phyloP scores from a whole-genome alignment of 345 rosid genomes.

The Xanthoceras sorbifolium region DNA sequence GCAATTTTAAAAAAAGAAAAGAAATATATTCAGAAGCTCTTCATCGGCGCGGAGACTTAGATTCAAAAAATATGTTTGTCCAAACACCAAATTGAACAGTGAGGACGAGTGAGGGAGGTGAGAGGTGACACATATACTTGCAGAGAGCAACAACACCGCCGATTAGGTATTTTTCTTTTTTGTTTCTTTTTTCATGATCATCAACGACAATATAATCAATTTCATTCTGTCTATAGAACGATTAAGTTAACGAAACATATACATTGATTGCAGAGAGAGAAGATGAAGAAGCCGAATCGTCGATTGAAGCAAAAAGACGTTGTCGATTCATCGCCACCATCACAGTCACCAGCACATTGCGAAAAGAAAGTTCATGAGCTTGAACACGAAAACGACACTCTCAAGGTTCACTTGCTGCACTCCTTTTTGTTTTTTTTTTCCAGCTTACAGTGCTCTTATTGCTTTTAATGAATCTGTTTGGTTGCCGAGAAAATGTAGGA shows the following conservation, averaged over 20 bases:
- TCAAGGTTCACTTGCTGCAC: slow-evolving; percentile 31
- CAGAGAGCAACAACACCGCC: neutral
- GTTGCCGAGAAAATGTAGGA: neutral
- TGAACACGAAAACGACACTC: slow-evolving; percentile 58
- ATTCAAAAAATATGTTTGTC: neutral
- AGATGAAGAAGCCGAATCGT: slow-evolving; percentile 64
- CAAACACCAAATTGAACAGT: neutral
- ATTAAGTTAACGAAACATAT: neutral
- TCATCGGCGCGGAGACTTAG: neutral
- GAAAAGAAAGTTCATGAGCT: slow-evolving; percentile 61
- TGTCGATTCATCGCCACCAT: slow-evolving; percentile 34
- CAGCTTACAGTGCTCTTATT: neutral
- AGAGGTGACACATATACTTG: neutral
- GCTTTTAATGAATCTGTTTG: slow-evolving; percentile 1
- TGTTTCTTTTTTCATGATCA: neutral
- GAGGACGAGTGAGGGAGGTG: neutral
- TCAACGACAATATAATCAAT: neutral
- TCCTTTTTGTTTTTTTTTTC: neutral
- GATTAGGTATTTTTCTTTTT: neutral
- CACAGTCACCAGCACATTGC: slow-evolving; percentile 24
- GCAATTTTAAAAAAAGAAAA: neutral
- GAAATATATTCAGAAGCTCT: neutral
- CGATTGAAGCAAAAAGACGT: slow-evolving; percentile 47
- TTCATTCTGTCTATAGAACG: neutral
- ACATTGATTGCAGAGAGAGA: slow-evolving; percentile 16